Conservation (phyloP, 306 rosid genomes). For the Mimosa pudica region DNA sequence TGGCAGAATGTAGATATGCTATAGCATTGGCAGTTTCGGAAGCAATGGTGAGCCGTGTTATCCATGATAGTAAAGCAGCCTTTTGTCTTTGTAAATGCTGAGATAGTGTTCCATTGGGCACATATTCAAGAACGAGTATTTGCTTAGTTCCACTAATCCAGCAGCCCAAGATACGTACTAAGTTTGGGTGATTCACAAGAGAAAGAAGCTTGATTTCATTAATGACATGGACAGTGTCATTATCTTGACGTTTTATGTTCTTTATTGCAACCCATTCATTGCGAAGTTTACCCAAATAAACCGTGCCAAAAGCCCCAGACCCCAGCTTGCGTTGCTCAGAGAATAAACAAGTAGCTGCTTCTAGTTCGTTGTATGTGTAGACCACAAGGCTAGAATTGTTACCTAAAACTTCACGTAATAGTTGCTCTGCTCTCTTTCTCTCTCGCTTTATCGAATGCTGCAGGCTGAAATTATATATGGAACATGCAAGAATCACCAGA, state of each 20-base stretch:
- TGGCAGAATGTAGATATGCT: constrained; percentile 78
- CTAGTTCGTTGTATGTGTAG: constrained; percentile 75
- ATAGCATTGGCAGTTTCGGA: constrained; percentile 83
- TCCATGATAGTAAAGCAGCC: constrained; percentile 81
- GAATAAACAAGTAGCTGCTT: constrained; percentile 70
- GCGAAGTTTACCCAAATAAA: constrained; percentile 77
- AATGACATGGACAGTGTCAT: constrained; percentile 77
- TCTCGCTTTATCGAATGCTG: constrained; percentile 41
- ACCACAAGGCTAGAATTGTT: constrained; percentile 56
- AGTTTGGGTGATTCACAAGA: constrained; percentile 84
- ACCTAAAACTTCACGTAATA: constrained; percentile 74
- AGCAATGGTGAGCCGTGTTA: constrained; percentile 74
- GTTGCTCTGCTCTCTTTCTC: constrained; percentile 57
- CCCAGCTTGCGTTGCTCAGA: constrained; percentile 75
- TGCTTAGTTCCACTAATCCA: constrained; percentile 84
- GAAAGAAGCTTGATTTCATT: constrained; percentile 94
- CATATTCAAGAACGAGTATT: constrained; percentile 77
- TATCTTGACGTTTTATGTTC: constrained; percentile 73
- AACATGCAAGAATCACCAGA: not conserved
- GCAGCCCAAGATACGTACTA: constrained; percentile 92
- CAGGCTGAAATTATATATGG: not conserved
- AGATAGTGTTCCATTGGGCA: constrained; percentile 88
- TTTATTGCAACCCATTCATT: constrained; percentile 84
- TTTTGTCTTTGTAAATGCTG: constrained; percentile 78
- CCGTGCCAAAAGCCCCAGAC: constrained; percentile 92